Evolutionary conservation across 495 filamentous ascomycete species (phyloP).

Genomic region (Schizothecium vesticola): DNA sequence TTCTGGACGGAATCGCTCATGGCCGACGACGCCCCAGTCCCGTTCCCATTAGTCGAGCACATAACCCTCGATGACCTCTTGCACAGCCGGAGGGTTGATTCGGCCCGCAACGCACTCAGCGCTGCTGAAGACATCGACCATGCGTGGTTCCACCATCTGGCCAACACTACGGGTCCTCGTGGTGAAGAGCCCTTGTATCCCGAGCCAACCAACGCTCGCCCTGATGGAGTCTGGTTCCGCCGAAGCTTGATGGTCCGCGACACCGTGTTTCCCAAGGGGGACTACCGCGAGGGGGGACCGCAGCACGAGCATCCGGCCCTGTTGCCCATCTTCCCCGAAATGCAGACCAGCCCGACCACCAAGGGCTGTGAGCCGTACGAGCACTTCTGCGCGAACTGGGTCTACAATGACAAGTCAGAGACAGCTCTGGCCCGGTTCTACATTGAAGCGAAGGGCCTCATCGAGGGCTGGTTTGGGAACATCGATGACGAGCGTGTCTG

Average conservation of each 20-base stretch:
- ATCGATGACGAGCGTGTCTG: not conserved
- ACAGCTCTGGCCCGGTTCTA: not conserved
- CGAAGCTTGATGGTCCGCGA: not conserved
- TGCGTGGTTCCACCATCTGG: not conserved
- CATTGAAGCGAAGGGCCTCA: not conserved
- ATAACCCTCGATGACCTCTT: not conserved
- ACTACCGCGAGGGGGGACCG: conserved; percentile 18
- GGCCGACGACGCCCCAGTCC: not conserved
- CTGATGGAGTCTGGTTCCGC: not conserved
- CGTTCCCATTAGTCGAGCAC: no score
- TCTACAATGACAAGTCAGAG: not conserved
- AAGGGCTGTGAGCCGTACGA: not conserved
- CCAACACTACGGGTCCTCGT: not conserved
- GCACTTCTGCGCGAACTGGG: not conserved
- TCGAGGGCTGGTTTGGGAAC: no score
- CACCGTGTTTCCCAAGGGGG: not conserved
- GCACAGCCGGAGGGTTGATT: not conserved
- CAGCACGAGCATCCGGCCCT: conserved; percentile 9
- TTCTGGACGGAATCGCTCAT: not conserved
- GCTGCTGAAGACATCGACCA: not conserved
- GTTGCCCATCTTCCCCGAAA: not conserved
- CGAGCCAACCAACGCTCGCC: not conserved
- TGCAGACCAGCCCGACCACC: not conserved
- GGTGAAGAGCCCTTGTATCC: not conserved
- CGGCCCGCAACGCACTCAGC: not conserved